Conservation (phyloP, 129 eudicot species). For the Flaveria brownii region DNA sequence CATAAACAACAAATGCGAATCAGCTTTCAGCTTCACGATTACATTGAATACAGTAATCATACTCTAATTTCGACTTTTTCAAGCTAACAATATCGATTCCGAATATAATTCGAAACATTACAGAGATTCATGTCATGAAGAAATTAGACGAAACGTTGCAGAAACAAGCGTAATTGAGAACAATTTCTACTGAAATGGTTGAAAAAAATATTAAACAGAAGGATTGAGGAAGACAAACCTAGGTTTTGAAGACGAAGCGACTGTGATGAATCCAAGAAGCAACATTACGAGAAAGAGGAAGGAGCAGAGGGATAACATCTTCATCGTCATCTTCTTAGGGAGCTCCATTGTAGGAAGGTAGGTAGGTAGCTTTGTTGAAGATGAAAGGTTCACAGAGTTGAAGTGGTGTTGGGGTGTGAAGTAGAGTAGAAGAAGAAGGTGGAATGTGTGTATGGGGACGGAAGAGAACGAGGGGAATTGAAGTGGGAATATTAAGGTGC, state of each 20-base stretch:
- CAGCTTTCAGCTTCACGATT: not conserved
- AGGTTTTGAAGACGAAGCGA: slow-evolving; percentile 18
- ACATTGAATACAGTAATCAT: not conserved
- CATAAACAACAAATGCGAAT: slow-evolving; percentile 19
- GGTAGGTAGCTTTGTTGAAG: not conserved
- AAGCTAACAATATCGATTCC: not conserved
- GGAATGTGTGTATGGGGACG: slow-evolving; percentile 21
- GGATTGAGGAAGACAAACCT: slow-evolving; percentile 28
- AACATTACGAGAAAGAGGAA: slow-evolving; percentile 38
- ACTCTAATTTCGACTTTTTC: not conserved
- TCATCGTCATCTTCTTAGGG: slow-evolving; percentile 8
- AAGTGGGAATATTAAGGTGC: slow-evolving; percentile 29
- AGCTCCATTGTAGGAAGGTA: slow-evolving; percentile 21
- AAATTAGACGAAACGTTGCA: too few relatives aligned
- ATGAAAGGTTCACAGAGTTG: not conserved
- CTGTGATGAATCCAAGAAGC: slow-evolving; percentile 33
- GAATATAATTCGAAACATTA: not conserved
- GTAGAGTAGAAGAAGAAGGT: slow-evolving; percentile 25
- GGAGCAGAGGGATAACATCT: slow-evolving; percentile 9
- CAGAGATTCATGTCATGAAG: not conserved
- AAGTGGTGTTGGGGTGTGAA: not conserved
- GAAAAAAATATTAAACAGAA: not conserved
- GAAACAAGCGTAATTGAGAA: too few relatives aligned
- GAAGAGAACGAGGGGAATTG: slow-evolving; percentile 2
- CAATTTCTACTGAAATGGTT: too few relatives aligned